Evolutionary conservation across 2,329 filamentous ascomycete species (phyloP), one percentile per base, ranked within the genome.

Genomic region (Aspergillus clavatus): DNA sequence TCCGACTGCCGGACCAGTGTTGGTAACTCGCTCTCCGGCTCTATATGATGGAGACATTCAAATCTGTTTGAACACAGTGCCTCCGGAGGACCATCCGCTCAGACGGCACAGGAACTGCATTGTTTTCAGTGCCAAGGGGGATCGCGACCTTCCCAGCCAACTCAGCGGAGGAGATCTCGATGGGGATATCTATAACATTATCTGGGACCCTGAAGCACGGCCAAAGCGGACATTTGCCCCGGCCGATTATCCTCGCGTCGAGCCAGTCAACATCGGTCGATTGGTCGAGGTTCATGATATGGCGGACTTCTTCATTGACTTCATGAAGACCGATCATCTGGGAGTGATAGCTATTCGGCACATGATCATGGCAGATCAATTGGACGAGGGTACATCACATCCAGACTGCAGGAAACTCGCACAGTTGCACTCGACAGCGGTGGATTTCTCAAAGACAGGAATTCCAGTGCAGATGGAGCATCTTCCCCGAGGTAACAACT

Each of bases 41-140:
- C 72, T 94, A 37, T 86, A 94, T 58, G 86, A 87, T 0, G 89
- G 89, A 0, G 89, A 95, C 58, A 76, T 94, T 1, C 87, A 90
- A 58, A 39, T 80, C 1, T 84, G 78, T 0, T 63, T 62, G 2
- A 84, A 85, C 7, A 73, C 83, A 1, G 60, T 73, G 35, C 76
- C 83, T 0, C 85, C 86, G 0, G 23, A 46, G 0, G 66, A 69
- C 0, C 87, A 85, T 12, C 80, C 86, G 0, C 72, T 94, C 1
- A 68, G 69, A 1, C 59, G 72, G 0, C 72, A 90, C 1, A 70
- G 73, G 2, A 95, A 94, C 57, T 90, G 87, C 48, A 76, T 95
- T 12, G 80, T 86, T 1, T 95, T 95, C 60, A 89, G 84, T 47
- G 80, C 82, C 45, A 73, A 78, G 33, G 89, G 89, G 0, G 21